These are phyloP conservation scores for Aspergillus sp. DNA, from an alignment of 2,329 filamentous ascomycete genomes.

Conservation along the genomic window DNA sequence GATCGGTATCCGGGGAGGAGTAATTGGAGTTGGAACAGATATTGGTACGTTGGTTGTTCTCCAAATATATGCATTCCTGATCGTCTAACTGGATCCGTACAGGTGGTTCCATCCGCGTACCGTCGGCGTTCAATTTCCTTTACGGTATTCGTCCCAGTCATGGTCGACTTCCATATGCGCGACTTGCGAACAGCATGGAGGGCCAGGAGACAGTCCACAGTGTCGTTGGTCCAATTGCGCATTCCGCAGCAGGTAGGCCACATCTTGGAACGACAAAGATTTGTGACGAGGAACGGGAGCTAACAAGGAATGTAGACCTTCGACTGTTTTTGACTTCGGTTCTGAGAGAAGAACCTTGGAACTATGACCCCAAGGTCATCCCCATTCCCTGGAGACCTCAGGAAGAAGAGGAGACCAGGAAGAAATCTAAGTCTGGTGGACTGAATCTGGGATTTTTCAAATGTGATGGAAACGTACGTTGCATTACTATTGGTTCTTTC, in stretches of 20 bases:
- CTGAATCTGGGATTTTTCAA: constrained; percentile 29
- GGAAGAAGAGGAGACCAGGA: constrained; percentile 17
- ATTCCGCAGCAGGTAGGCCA: constrained; percentile 10
- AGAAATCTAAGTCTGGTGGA: constrained; percentile 13
- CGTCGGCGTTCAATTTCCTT: constrained; percentile 35
- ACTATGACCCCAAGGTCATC: constrained; percentile 5
- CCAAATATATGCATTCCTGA: not conserved
- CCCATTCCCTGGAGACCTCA: constrained; percentile 4
- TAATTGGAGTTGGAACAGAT: constrained; percentile 27
- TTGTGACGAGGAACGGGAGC: not conserved
- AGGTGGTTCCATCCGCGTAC: constrained; percentile 39
- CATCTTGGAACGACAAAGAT: not conserved
- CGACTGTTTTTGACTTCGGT: constrained; percentile 4
- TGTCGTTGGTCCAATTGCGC: constrained; percentile 29
- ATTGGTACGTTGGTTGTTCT: constrained; percentile 13
- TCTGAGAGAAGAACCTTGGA: constrained; percentile 4
- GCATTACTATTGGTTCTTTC: no score
- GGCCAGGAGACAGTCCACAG: constrained; percentile 28
- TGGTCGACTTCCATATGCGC: constrained; percentile 27
- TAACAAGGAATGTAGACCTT: not conserved
- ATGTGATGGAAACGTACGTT: constrained; percentile 23
- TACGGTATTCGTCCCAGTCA: constrained; percentile 36
- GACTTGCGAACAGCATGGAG: constrained; percentile 30
- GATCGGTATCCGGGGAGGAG: constrained; percentile 24
- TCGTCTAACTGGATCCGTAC: not conserved